A percentile compares a stretch with the other conserved stretches of the same genome.
These are phyloP conservation scores for Colletotrichum sp. DNA, from an alignment of 2,329 filamentous ascomycete genomes.

Conservation along the genomic window DNA sequence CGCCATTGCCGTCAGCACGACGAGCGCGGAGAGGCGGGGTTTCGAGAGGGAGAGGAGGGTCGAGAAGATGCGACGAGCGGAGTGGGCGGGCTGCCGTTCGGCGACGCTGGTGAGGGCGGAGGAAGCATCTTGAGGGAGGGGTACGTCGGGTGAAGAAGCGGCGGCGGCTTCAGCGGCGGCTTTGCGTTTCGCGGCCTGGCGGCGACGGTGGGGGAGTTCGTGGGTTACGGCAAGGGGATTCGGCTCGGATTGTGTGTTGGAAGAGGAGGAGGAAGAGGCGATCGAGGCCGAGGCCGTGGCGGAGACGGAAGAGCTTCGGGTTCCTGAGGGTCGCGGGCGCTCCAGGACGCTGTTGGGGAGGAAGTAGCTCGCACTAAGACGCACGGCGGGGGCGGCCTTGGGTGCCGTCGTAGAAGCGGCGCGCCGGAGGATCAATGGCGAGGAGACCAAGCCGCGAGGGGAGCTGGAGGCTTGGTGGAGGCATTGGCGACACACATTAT, in stretches of 20 bases:
- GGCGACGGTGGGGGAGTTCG: constrained; percentile 22
- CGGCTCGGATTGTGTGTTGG: background rate
- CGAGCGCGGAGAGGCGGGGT: constrained; percentile 87
- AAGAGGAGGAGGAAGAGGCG: background rate
- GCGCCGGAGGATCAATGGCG: background rate
- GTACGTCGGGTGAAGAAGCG: constrained; percentile 22
- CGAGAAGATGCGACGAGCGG: constrained; percentile 71
- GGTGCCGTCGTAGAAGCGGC: constrained; percentile 10
- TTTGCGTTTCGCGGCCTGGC: constrained; percentile 20
- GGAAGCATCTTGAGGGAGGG: constrained; percentile 57
- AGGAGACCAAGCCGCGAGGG: background rate
- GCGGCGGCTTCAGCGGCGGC: constrained; percentile 8
- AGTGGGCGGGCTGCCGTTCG: constrained; percentile 53
- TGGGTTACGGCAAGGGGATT: background rate
- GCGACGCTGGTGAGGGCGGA: constrained; percentile 59
- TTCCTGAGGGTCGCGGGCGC: background rate
- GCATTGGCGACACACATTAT: constrained; percentile 20
- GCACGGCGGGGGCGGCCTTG: constrained; percentile 14
- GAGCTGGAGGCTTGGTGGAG: background rate
- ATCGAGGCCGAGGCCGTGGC: background rate
- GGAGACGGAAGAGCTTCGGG: constrained; percentile 12
- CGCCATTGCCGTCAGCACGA: constrained; percentile 89
- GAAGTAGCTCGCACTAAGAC: constrained; percentile 23
- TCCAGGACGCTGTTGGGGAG: constrained; percentile 21
- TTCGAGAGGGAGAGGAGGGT: constrained; percentile 93